Evolutionary conservation across 2,329 filamentous ascomycete species (phyloP).

Genomic region (Plectosphaerella plurivora): DNA sequence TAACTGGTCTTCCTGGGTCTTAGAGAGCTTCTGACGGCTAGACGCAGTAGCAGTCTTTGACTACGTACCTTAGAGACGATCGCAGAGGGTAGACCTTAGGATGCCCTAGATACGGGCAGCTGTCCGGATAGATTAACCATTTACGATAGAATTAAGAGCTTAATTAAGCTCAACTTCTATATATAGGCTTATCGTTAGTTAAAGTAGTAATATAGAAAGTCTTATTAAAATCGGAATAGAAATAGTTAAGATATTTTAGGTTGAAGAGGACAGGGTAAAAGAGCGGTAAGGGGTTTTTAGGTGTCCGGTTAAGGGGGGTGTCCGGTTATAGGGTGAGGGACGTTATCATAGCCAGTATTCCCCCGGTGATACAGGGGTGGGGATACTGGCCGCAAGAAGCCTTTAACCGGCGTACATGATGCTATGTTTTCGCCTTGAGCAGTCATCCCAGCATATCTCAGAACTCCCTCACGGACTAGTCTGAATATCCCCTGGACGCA

Average conservation of each 20-base stretch:
- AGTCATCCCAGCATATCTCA: no score
- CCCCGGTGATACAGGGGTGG: no score
- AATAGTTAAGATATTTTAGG: background rate
- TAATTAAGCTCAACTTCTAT: background rate
- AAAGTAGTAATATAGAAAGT: background rate
- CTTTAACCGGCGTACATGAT: no score
- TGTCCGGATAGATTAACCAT: background rate
- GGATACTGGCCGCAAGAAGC: no score
- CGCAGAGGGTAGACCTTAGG: background rate
- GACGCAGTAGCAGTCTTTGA: background rate
- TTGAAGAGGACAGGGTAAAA: background rate
- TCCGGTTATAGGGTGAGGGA: background rate
- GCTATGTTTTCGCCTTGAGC: no score
- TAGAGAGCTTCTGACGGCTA: background rate
- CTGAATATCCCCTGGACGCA: no score
- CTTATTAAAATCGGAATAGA: background rate
- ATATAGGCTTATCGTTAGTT: background rate
- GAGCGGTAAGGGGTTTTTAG: constrained; percentile 16
- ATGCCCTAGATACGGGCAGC: background rate
- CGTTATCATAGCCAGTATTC: background rate
- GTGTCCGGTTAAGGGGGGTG: background rate
- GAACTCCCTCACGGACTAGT: no score
- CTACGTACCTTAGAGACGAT: background rate
- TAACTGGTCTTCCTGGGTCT: constrained; percentile 3
- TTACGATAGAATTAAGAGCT: background rate